Percentiles rank a stretch among this genome's conserved stretches.
Conservation (phyloP, 495 filamentous ascomycete genomes). For the Tuber borchii region DNA sequence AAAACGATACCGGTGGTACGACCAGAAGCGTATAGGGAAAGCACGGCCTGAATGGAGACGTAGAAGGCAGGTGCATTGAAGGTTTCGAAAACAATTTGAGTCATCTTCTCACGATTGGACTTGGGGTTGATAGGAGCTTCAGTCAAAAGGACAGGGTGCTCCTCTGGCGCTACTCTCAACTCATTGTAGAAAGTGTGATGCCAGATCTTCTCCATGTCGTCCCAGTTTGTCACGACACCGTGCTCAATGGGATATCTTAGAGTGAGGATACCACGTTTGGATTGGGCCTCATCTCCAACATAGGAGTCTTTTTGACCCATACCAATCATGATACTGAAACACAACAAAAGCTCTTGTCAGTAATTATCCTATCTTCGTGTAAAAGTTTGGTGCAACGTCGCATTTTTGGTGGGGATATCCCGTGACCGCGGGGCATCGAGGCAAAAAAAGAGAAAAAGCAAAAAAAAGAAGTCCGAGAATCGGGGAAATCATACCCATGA, state of each 20-base stretch:
- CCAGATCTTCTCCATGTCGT: slow-evolving; percentile 99
- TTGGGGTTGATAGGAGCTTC: slow-evolving; percentile 95
- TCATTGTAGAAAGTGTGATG: slow-evolving; percentile 75
- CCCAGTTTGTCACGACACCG: slow-evolving; percentile 98
- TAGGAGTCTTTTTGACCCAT: slow-evolving; percentile 99
- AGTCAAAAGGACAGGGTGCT: slow-evolving; percentile 94
- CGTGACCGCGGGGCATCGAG: slow-evolving; percentile 14
- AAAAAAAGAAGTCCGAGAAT: slow-evolving; percentile 8
- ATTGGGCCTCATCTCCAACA: slow-evolving; percentile 93
- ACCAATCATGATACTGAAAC: slow-evolving; percentile 96
- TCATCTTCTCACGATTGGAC: slow-evolving; percentile 90
- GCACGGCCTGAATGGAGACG: slow-evolving; percentile 92
- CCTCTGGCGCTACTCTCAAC: slow-evolving; percentile 98
- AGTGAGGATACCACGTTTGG: slow-evolving; percentile 87
- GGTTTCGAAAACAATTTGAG: slow-evolving; percentile 97
- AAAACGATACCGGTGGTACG: slow-evolving; percentile 94
- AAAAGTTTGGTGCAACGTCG: slow-evolving; percentile 7
- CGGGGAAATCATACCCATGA: slow-evolving; percentile 75
- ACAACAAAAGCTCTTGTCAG: slow-evolving; percentile 9
- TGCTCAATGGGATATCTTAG: slow-evolving; percentile 94
- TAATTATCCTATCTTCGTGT: slow-evolving; percentile 22
- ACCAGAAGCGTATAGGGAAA: slow-evolving; percentile 92
- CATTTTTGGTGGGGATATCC: slow-evolving; percentile 8
- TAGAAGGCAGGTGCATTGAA: slow-evolving; percentile 97
- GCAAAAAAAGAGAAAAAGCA: slow-evolving; percentile 6